Percentiles rank a stretch among this genome's conserved stretches.
Evolutionary conservation across 345 rosid genomes (phyloP).

Genomic region (Eucalyptus pauciflora): DNA sequence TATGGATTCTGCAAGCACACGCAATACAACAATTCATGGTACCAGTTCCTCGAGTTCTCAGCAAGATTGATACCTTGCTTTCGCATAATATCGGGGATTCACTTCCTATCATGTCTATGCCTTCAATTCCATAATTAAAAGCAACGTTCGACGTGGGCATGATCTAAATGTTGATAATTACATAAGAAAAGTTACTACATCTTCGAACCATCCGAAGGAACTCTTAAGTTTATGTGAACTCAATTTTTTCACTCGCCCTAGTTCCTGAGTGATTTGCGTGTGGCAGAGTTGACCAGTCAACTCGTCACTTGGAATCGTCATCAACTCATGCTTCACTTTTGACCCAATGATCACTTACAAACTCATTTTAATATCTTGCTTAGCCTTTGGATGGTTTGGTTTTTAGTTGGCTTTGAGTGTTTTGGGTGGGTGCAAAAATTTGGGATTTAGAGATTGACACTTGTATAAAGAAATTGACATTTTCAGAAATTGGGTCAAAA

Average conservation of each 20-base stretch:
- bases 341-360: neutral
- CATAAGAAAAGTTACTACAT: neutral
- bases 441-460: neutral
- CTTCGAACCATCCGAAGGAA: neutral
- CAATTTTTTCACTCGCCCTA: neutral
- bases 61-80: neutral
- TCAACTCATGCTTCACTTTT: neutral
- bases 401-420: neutral
- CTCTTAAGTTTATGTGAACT: neutral
- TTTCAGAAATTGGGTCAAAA: too few relatives aligned
- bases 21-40: neutral
- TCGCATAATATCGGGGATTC: neutral
- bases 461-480: neutral
- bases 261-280: neutral
- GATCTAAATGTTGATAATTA: neutral
- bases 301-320: neutral
- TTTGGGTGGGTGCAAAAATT: neutral
- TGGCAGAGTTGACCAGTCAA: neutral
- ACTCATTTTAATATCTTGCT: neutral
- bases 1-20: neutral
- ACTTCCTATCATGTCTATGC: neutral
- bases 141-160: neutral
- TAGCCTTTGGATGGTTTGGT: neutral
- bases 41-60: neutral
- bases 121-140: neutral